phyloP scores from a whole-genome alignment of 495 filamentous ascomycete species.

The Penicillium subrubescens region DNA sequence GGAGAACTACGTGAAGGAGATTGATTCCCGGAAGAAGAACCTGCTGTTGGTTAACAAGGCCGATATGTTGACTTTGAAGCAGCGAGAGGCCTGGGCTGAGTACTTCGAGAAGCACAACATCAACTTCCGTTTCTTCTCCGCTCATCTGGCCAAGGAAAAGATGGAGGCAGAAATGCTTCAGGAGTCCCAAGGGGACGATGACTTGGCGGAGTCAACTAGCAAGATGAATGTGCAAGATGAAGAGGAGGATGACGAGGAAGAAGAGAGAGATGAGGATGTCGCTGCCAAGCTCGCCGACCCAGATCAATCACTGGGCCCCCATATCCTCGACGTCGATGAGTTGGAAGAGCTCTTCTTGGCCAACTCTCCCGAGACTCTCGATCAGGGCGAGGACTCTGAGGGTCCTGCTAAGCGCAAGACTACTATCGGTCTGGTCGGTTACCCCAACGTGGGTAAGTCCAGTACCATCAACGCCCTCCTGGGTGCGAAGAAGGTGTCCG shows the following conservation, averaged over 20 bases:
- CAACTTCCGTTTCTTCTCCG: constrained; percentile 94
- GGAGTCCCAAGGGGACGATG: constrained; percentile 46
- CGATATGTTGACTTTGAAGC: constrained; percentile 94
- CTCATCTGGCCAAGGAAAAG: constrained; percentile 82
- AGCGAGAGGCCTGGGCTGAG: constrained; percentile 83
- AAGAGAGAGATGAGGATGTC: constrained; percentile 26
- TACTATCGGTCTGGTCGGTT: constrained; percentile 91
- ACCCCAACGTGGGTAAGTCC: constrained; percentile 99
- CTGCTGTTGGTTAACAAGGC: constrained; percentile 96
- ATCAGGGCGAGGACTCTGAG: constrained; percentile 40
- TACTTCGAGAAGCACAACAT: constrained; percentile 83
- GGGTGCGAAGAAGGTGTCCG: constrained; percentile 97
- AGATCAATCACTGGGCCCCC: constrained; percentile 55
- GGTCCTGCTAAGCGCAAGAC: constrained; percentile 59
- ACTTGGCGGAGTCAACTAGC: constrained; percentile 40
- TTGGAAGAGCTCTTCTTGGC: constrained; percentile 85
- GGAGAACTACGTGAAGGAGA: constrained; percentile 91
- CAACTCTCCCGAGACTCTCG: constrained; percentile 59
- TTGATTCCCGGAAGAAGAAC: constrained; percentile 85
- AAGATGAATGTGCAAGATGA: constrained; percentile 44
- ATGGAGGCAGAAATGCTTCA: constrained; percentile 67
- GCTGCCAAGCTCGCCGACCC: constrained; percentile 30
- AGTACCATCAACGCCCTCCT: constrained; percentile 98
- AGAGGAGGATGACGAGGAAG: constrained; percentile 33
- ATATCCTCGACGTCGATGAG: constrained; percentile 90